Conservation (phyloP, 108 stramenopile genomes). For the Chaetoceros muelleri region DNA sequence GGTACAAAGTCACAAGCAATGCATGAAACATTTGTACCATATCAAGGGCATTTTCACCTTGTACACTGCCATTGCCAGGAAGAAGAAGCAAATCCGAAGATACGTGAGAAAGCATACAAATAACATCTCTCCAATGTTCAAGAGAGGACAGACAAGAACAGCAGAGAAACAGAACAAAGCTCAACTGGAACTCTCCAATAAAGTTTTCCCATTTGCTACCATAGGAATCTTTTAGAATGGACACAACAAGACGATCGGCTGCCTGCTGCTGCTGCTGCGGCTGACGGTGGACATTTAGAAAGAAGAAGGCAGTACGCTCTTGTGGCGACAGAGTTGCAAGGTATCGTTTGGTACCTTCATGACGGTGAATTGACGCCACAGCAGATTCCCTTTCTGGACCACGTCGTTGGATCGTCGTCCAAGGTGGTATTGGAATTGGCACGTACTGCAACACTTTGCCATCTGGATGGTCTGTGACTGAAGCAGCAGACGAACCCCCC, state of each 20-base stretch:
- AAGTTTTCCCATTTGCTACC: slow-evolving; percentile 23
- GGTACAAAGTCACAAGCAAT: slow-evolving; percentile 1
- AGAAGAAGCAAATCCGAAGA: not conserved
- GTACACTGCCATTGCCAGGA: not conserved
- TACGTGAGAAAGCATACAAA: slow-evolving; percentile 24
- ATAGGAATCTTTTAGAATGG: slow-evolving; percentile 31
- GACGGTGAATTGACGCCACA: slow-evolving; percentile 21
- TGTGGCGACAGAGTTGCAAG: slow-evolving; percentile 33
- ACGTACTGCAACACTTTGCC: slow-evolving; percentile 48
- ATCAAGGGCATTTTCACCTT: slow-evolving; percentile 3
- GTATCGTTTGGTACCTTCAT: slow-evolving; percentile 52
- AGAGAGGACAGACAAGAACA: slow-evolving; percentile 64
- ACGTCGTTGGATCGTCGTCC: slow-evolving; percentile 5
- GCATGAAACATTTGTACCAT: slow-evolving; percentile 14
- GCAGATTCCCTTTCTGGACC: slow-evolving; percentile 8
- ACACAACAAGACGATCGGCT: slow-evolving; percentile 26
- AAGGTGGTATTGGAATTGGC: slow-evolving; percentile 63
- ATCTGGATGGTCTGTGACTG: slow-evolving; percentile 15
- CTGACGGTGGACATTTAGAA: too few species aligned
- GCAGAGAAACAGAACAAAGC: slow-evolving; percentile 55
- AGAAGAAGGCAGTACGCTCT: slow-evolving; percentile 44
- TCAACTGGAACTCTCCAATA: slow-evolving; percentile 69
- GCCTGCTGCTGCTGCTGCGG: slow-evolving; percentile 3
- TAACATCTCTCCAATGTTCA: slow-evolving; percentile 66
- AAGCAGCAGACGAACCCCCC: not conserved